Base-by-base conservation (phyloP, 768 basidiomycete genomes). In the Suillus clintonianus region DNA sequence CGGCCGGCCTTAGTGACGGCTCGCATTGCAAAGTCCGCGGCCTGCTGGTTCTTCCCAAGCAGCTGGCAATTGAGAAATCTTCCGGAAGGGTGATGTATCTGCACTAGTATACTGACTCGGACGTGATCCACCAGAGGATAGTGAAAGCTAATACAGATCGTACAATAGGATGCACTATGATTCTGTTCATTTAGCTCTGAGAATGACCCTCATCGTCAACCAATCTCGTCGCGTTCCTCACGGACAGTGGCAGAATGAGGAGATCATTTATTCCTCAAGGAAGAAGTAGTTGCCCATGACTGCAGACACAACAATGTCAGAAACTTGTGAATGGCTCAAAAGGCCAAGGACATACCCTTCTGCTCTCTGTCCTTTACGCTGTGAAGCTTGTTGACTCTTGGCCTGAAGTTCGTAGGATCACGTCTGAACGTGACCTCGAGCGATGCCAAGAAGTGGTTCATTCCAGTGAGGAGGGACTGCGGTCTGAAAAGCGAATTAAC, bases 401-500 rank as follows among this genome's bases (percentile, higher is more conserved):
- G 93, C 47, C 93, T 85, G 83, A 86, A 95, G 80, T 95, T 94
- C 64, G 95, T 97, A 13, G 97, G 97, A 78, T 99, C 97, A 69
- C 97, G 89, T 64, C 97, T 85, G 89, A 99, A 99, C 1, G 97
- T 99, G 76, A 99, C 97, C 78, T 99, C 95, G 15, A 99, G 83
- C 13, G 92, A 94, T 1, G 92, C 91, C 63, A 99, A 80, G 87
- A 99, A 99, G 70, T 90, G 89, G 82, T 99, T 99, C 96, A 99
- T 98, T 34, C 97, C 97, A 13, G 94, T 90, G 62, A 99, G 82
- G 27, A 99, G 83, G 7, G 94, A 94, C 77, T 99, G 95, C 4
- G 97, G 97, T 65, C 94, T 96, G 70, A 6, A 60, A 54, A 53
- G 42, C 39, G 17, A 61, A 22, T 62, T 15, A 70, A 59, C 30